A percentile compares a stretch with the other conserved stretches of the same genome.
Evolutionary conservation across 1,284 basidiomycete species (phyloP).

Genomic region (Ceratobasidium papillatum): DNA sequence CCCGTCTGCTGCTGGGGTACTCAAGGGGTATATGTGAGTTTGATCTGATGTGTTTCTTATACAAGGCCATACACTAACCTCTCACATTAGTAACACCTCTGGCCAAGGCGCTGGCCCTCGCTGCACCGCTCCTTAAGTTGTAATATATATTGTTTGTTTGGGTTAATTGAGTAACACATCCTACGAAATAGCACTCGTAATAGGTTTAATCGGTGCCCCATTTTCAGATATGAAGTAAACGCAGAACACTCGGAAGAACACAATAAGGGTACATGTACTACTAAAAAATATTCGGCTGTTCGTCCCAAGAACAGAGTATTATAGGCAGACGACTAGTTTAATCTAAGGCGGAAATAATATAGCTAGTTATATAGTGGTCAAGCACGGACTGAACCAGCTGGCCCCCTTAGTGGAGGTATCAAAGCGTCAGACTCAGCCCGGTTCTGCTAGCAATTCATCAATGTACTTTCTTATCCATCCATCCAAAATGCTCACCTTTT

Average conservation of each 20-base stretch:
- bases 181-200: too few relatives aligned
- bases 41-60: not conserved
- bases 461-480: too few relatives aligned
- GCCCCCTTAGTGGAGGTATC: not conserved
- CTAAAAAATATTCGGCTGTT: too few relatives aligned
- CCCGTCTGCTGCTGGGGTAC: conserved; percentile 22
- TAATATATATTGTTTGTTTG: not conserved
- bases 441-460: not conserved
- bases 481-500: not conserved
- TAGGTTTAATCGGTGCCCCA: too few relatives aligned
- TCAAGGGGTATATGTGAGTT: conserved; percentile 23
- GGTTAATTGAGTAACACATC: not conserved
- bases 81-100: not conserved
- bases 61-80: not conserved
- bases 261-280: too few relatives aligned
- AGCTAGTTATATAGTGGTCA: not conserved
- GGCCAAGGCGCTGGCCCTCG: not conserved
- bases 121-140: not conserved
- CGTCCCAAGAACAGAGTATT: too few relatives aligned
- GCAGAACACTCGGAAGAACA: too few relatives aligned
- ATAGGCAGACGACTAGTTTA: too few relatives aligned
- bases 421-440: not conserved
- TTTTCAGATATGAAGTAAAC: too few relatives aligned
- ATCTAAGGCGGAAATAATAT: too few relatives aligned
- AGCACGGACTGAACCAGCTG: not conserved